Evolutionary conservation across 2,329 filamentous ascomycete genomes (phyloP), one percentile per base, ranked within the genome.

Genomic region (Aureobasidium vineae): DNA sequence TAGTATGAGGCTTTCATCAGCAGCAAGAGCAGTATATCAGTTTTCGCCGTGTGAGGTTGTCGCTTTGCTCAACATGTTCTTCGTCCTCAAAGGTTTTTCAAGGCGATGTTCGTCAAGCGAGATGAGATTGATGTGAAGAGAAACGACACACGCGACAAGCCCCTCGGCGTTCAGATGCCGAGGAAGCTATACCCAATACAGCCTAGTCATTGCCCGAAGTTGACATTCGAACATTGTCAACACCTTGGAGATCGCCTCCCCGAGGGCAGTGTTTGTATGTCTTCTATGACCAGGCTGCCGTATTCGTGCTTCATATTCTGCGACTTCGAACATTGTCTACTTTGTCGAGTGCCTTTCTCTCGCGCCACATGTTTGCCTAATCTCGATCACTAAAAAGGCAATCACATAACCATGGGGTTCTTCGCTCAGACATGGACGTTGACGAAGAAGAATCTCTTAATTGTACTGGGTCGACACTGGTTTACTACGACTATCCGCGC

Each of bases 401-500:
- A 33, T n/a, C 38, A 26, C 23, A n/a, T 13, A 13, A 28, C 31
- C 33, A 75, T 75, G 71, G 74, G 77, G 31, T 79, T 84, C 69
- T 68, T 79, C 28, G 76, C 78, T 49, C 85, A 87, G 75, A 81
- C 82, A 72, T 83, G 81, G 82, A 83, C 83, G 31, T 78, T 87
- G 70, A 82, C 80, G 60, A 77, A 82, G 73, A 87, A 87, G 78
- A 86, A 84, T 64, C 75, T 87, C 50, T 77, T 82, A 23, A 80
- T 86, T 61, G 81, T 83, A 36, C 78, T 85, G 63, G 75, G 82
- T 64, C 82, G 85, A 5, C 82, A 84, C 67, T 81, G 79, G 74
- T 78, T 84, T 60, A 81, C 84, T 36, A 86, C 84, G 1, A 75
- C 81, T 26, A 75, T 85, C 10, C 80, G 84, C 68, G 84, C 84